Evolutionary conservation across 208 protist genomes (phyloP).

Genomic region (Leishmania major): DNA sequence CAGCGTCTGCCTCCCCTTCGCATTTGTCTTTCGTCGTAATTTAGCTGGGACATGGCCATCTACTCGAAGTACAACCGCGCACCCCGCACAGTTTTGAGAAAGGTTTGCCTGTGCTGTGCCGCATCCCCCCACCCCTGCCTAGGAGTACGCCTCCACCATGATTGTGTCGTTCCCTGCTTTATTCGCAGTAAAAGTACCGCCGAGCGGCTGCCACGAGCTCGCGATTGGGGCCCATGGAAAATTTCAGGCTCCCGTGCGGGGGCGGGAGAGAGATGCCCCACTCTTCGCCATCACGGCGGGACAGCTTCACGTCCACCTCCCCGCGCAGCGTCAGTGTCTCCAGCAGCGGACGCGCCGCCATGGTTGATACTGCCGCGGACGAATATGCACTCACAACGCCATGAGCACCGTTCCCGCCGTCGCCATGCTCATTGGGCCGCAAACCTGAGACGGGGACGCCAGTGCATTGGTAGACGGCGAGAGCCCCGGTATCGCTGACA

Average conservation of each 20-base stretch:
- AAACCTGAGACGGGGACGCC: conserved; percentile 5
- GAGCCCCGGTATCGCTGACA: not conserved
- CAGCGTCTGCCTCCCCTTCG: not conserved
- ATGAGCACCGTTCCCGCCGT: not conserved
- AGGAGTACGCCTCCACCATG: not conserved
- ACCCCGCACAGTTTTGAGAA: not conserved
- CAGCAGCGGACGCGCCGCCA: conserved; percentile 10
- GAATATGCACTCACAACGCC: not conserved
- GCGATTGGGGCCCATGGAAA: conserved; percentile 24
- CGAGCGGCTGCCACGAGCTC: conserved; percentile 22
- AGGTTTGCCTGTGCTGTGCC: not conserved
- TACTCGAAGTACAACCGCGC: not conserved
- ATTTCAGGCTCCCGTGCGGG: conserved; percentile 21
- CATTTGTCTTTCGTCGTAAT: not conserved
- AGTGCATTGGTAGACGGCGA: not conserved
- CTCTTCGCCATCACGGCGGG: conserved; percentile 21
- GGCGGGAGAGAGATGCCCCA: conserved; percentile 24
- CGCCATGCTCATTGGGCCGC: not conserved
- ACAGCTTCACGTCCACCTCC: conserved; percentile 22
- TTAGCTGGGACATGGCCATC: not conserved
- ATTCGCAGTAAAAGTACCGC: conserved; percentile 21
- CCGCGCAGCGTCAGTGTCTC: conserved; percentile 29
- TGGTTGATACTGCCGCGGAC: not conserved
- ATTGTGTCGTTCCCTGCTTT: not conserved
- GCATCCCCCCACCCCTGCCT: not conserved